Evolutionary conservation across 2,329 filamentous ascomycete species (phyloP).

Genomic region (Metarhizium guizhouense): DNA sequence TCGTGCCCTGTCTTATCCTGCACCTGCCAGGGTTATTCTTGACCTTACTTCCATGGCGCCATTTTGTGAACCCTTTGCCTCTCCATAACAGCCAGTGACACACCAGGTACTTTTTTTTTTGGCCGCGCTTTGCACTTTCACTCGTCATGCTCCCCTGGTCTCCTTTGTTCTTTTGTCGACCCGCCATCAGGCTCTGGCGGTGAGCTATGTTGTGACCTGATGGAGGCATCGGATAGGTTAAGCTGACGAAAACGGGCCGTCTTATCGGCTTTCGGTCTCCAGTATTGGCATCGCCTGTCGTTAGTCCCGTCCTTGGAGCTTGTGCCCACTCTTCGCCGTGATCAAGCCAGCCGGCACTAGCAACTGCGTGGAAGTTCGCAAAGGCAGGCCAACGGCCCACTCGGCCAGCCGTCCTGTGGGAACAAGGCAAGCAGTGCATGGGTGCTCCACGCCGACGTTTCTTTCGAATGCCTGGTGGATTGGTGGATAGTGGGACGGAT

Average conservation of each 20-base stretch:
- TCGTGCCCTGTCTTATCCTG: neutral
- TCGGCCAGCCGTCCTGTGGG: neutral
- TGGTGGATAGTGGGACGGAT: neutral
- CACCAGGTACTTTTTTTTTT: too few species aligned
- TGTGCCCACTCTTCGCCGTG: slow-evolving; percentile 1
- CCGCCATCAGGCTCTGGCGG: neutral
- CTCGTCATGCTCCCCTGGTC: neutral
- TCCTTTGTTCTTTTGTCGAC: neutral
- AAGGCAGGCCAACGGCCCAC: neutral
- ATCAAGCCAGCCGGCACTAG: slow-evolving; percentile 3
- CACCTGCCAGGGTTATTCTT: neutral
- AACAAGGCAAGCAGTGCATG: neutral
- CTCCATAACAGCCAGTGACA: neutral
- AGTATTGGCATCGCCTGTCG: neutral
- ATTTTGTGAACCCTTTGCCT: neutral
- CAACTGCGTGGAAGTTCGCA: slow-evolving; percentile 2
- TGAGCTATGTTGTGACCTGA: slow-evolving; percentile 1
- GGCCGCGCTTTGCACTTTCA: neutral
- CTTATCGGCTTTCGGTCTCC: neutral
- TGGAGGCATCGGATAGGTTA: neutral
- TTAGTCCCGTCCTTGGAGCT: neutral
- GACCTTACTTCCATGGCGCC: neutral
- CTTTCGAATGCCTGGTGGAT: neutral
- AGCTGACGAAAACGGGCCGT: neutral
- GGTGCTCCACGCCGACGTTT: neutral